These are phyloP conservation scores for Beauveria sp. DNA, from an alignment of 2,329 filamentous ascomycete genomes.

Conservation along the genomic window DNA sequence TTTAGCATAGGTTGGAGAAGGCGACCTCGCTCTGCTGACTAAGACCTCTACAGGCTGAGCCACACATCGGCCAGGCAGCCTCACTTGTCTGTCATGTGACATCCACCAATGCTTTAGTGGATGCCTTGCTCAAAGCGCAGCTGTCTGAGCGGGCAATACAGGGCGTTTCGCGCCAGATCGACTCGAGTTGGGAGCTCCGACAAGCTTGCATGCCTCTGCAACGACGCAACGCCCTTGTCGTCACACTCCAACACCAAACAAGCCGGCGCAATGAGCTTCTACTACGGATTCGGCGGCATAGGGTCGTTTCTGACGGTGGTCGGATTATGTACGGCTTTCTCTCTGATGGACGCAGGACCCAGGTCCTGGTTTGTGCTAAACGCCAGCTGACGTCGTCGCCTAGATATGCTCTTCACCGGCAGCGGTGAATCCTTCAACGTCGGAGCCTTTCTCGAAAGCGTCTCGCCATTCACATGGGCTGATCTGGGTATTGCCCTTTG, in stretches of 20 bases:
- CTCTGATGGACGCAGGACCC: constrained; percentile 8
- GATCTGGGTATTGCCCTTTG: constrained; percentile 85
- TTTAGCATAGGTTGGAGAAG: not conserved
- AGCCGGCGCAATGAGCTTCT: constrained; percentile 57
- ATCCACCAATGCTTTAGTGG: constrained; percentile 2
- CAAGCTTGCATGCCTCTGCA: constrained; percentile 14
- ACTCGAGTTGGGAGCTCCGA: constrained; percentile 14
- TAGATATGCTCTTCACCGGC: constrained; percentile 98
- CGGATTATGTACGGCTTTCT: constrained; percentile 62
- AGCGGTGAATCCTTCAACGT: constrained; percentile 96
- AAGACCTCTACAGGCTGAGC: not conserved
- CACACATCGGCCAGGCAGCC: not conserved
- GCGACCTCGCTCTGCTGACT: not conserved
- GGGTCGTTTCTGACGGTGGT: constrained; percentile 63
- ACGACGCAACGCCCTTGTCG: constrained; percentile 17
- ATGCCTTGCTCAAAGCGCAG: not conserved
- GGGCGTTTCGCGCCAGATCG: constrained; percentile 16
- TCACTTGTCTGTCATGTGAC: constrained; percentile 12
- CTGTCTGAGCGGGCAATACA: constrained; percentile 10
- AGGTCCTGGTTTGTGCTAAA: not conserved
- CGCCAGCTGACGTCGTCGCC: constrained; percentile 8
- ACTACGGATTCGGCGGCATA: constrained; percentile 62
- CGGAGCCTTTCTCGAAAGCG: constrained; percentile 85
- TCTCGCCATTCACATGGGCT: constrained; percentile 94
- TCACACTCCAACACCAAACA: constrained; percentile 16